Percentiles rank a stretch among this genome's conserved stretches.
Evolutionary conservation across 2,329 filamentous ascomycete genomes (phyloP).

Genomic region (Atkinsonella texensis): DNA sequence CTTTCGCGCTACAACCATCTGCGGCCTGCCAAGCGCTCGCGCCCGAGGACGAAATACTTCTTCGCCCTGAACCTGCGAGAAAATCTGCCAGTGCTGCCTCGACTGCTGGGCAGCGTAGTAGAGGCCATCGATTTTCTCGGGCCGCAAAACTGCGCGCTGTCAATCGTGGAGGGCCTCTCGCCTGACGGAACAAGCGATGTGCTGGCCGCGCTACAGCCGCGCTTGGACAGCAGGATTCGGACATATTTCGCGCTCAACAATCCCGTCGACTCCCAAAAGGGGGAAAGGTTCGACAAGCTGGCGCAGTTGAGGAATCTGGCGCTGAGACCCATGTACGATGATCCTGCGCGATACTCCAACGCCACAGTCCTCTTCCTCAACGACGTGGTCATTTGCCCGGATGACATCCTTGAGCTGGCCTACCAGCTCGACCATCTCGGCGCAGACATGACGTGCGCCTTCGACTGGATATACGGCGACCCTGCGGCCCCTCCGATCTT

Average conservation of each 20-base stretch:
- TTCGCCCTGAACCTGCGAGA: conserved; percentile 39
- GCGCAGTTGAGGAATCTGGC: conserved; percentile 42
- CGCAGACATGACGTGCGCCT: conserved; percentile 44
- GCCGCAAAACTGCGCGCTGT: conserved; percentile 31
- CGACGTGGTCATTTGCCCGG: conserved; percentile 38
- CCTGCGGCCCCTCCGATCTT: conserved; percentile 27
- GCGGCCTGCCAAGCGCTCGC: neutral
- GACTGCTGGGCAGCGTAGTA: conserved; percentile 32
- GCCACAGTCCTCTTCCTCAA: conserved; percentile 41
- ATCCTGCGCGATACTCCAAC: conserved; percentile 16
- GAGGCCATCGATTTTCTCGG: conserved; percentile 37
- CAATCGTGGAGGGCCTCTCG: neutral
- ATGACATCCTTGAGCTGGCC: conserved; percentile 45
- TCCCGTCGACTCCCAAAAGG: conserved; percentile 28
- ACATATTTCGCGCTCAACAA: conserved; percentile 30
- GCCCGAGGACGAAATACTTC: conserved; percentile 22
- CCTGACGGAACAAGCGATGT: conserved; percentile 35
- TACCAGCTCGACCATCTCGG: conserved; percentile 32
- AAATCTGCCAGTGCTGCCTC: conserved; percentile 29
- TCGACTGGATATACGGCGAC: conserved; percentile 40
- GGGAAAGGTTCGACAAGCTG: conserved; percentile 33
- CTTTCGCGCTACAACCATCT: neutral
- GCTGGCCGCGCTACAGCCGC: conserved; percentile 25
- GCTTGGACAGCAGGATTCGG: conserved; percentile 25
- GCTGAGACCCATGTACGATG: conserved; percentile 30